Percentiles rank a stretch among this genome's conserved stretches.
Evolutionary conservation across 1,284 basidiomycete genomes (phyloP).

Genomic region (Papiliotrema laurentii): DNA sequence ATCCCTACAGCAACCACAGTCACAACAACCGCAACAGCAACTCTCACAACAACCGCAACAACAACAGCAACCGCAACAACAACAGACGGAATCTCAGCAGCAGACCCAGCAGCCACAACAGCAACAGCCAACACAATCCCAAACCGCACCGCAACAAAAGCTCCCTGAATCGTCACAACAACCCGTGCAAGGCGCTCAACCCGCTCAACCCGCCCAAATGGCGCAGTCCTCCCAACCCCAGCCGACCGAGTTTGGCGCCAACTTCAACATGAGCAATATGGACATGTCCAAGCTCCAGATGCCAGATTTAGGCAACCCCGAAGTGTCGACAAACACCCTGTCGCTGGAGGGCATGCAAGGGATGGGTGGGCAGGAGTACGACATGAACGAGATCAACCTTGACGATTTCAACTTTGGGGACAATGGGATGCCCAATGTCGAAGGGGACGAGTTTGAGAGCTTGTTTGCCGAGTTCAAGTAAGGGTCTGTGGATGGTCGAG

Average conservation of each 20-base stretch:
- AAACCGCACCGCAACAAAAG: background rate
- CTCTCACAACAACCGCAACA: slow-evolving; percentile 1
- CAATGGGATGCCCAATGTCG: slow-evolving; percentile 25
- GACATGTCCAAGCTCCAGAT: background rate
- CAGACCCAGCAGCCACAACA: slow-evolving; percentile 3
- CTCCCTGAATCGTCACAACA: slow-evolving; percentile 1
- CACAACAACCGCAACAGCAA: background rate
- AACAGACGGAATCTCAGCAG: background rate
- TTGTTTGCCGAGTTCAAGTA: slow-evolving; percentile 20
- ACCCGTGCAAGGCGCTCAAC: background rate
- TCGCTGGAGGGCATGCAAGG: background rate
- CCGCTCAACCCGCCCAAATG: background rate
- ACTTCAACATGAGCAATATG: slow-evolving; percentile 2
- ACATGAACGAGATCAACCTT: slow-evolving; percentile 24
- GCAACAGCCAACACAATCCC: background rate
- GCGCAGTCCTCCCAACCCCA: too few relatives aligned
- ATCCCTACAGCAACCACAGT: background rate
- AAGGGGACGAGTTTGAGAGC: slow-evolving; percentile 31
- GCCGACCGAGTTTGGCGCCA: too few relatives aligned
- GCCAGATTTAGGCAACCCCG: background rate
- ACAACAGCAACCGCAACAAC: background rate
- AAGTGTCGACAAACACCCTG: background rate
- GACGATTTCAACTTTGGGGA: slow-evolving; percentile 35
- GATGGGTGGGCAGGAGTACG: slow-evolving; percentile 3
- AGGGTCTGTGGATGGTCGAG: too few relatives aligned